These are phyloP conservation scores for Venustampulla echinocandica DNA, from an alignment of 495 filamentous ascomycete species.

Conservation along the genomic window DNA sequence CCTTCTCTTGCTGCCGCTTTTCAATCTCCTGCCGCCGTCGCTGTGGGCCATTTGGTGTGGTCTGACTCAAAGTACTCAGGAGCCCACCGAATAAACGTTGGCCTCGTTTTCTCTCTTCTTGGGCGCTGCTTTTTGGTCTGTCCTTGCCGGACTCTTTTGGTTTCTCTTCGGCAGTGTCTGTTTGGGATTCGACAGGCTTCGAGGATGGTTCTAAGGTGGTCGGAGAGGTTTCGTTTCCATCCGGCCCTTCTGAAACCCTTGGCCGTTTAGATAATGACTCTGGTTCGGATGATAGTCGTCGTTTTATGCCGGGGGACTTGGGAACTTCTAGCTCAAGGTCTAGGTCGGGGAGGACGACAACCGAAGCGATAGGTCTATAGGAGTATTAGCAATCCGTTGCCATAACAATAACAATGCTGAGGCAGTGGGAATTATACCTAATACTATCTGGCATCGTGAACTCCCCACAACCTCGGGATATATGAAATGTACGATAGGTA, in stretches of 20 bases:
- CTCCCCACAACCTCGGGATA: slow-evolving; percentile 11
- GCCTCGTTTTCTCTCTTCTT: slow-evolving; percentile 80
- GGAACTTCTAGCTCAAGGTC: slow-evolving; percentile 28
- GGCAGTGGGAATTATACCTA: slow-evolving; percentile 23
- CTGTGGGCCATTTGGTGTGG: slow-evolving; percentile 52
- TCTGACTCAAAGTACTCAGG: slow-evolving; percentile 81
- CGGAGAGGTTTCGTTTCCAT: slow-evolving; percentile 14
- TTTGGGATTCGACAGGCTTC: slow-evolving; percentile 17
- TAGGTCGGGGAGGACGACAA: slow-evolving; percentile 52
- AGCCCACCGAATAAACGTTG: slow-evolving; percentile 85
- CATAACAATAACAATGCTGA: too few relatives aligned
- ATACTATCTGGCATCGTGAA: slow-evolving; percentile 25
- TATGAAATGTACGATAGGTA: too few relatives aligned
- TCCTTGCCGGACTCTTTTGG: slow-evolving; percentile 7
- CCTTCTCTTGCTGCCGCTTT: slow-evolving; percentile 76
- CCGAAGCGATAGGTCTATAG: slow-evolving; percentile 50
- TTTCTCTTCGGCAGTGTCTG: slow-evolving; percentile 1
- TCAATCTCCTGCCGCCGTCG: slow-evolving; percentile 83
- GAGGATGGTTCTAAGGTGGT: slow-evolving; percentile 13
- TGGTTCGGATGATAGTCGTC: slow-evolving; percentile 47
- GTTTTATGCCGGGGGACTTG: slow-evolving; percentile 31
- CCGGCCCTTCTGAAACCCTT: slow-evolving; percentile 29
- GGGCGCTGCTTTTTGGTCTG: slow-evolving; percentile 39
- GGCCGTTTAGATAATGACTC: slow-evolving; percentile 50
- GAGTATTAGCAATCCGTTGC: background rate